phyloP scores from a whole-genome alignment of 1,139 yeast species.

The Tardiomyces depauwii region DNA sequence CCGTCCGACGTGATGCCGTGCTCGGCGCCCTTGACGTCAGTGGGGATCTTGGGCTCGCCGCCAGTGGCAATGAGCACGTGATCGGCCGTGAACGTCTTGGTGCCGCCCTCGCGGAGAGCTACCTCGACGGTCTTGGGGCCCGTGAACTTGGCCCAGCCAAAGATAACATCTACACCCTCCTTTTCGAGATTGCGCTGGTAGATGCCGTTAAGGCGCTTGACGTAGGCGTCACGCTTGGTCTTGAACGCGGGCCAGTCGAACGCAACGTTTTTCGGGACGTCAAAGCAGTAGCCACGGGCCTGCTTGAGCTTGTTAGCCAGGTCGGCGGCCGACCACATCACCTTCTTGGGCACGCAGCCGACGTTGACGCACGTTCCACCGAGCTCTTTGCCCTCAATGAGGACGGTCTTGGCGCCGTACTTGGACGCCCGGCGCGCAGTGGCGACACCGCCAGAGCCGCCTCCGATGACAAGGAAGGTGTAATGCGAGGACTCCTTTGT shows the following conservation, averaged over 20 bases:
- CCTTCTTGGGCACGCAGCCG: slow-evolving; percentile 98
- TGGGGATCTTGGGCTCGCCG: slow-evolving; percentile 68
- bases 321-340: slow-evolving; percentile 97
- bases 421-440: slow-evolving; percentile 94
- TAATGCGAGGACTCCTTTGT: slow-evolving; percentile 39
- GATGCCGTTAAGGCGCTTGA: slow-evolving; percentile 78
- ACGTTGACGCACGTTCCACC: slow-evolving; percentile 99
- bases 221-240: slow-evolving; percentile 83
- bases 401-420: slow-evolving; percentile 77
- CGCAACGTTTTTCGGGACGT: slow-evolving; percentile 33
- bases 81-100: slow-evolving; percentile 62
- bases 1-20: slow-evolving; percentile 86
- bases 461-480: slow-evolving; percentile 92
- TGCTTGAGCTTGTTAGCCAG: slow-evolving; percentile 64
- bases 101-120: slow-evolving; percentile 35
- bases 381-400: slow-evolving; percentile 65
- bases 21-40: slow-evolving; percentile 63
- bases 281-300: slow-evolving; percentile 75
- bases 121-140: slow-evolving; percentile 60
- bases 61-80: slow-evolving; percentile 87
- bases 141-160: slow-evolving; percentile 75
- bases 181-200: slow-evolving; percentile 76
- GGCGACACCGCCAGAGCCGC: slow-evolving; percentile 99
- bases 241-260: slow-evolving; percentile 80
- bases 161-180: slow-evolving; percentile 80